Conservation (phyloP, 2,329 filamentous ascomycete genomes). For the Ophiostoma fasciatum region DNA sequence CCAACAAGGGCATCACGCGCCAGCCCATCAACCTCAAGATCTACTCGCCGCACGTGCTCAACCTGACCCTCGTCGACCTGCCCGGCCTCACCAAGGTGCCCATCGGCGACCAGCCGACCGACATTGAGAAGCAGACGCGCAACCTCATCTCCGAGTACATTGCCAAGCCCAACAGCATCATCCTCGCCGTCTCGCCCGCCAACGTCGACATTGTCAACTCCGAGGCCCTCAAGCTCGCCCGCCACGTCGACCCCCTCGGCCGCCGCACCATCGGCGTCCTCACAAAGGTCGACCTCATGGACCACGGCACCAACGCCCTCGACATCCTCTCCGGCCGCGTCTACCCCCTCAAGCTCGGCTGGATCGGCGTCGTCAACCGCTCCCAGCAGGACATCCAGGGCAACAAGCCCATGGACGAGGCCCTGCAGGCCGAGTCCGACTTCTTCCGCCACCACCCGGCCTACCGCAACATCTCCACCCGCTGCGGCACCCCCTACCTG, state of each 20-base stretch:
- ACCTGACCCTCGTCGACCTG: constrained; percentile 88
- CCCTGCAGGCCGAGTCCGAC: constrained; percentile 74
- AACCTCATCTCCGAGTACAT: constrained; percentile 99
- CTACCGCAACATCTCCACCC: constrained; percentile 86
- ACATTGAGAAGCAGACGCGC: constrained; percentile 57
- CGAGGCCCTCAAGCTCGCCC: constrained; percentile 86
- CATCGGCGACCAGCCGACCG: constrained; percentile 16
- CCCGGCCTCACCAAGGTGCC: constrained; percentile 76
- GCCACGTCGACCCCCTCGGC: constrained; percentile 93
- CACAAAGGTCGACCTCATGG: constrained; percentile 96
- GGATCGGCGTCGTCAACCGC: constrained; percentile 94
- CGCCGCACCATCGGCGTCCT: constrained; percentile 96
- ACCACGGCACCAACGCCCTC: constrained; percentile 94
- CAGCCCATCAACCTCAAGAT: constrained; percentile 95
- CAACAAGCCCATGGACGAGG: constrained; percentile 87
- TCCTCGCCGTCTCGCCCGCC: constrained; percentile 87
- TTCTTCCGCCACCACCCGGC: constrained; percentile 97
- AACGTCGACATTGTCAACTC: constrained; percentile 99
- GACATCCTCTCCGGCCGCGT: constrained; percentile 96
- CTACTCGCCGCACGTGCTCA: constrained; percentile 96
- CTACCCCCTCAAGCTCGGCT: constrained; percentile 91
- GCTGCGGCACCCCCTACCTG: constrained; percentile 87
- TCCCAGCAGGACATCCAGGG: constrained; percentile 97
- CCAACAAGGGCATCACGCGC: constrained; percentile 91
- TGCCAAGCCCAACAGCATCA: constrained; percentile 94